Percentiles rank a stretch among this genome's conserved stretches.
phyloP scores from a whole-genome alignment of 441 rosid species.

The Iberis amara region DNA sequence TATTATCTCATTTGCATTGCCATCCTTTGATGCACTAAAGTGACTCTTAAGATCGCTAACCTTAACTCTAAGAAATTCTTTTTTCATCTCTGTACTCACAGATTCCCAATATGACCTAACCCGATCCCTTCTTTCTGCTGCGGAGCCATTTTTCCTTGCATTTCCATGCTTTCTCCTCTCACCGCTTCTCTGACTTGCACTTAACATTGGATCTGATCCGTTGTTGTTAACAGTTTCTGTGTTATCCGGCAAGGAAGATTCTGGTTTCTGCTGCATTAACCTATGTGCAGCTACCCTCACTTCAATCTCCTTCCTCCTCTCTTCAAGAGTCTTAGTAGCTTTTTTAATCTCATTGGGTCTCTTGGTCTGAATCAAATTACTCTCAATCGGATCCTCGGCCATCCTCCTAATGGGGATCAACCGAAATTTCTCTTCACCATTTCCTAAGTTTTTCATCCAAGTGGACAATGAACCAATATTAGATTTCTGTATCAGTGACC shows the following conservation, averaged over 20 bases:
- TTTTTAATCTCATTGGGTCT: conserved; percentile 91
- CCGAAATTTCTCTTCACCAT: conserved; percentile 72
- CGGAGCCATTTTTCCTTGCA: conserved; percentile 48
- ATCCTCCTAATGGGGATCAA: conserved; percentile 63
- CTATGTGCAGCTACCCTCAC: conserved; percentile 93
- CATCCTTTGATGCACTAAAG: conserved; percentile 57
- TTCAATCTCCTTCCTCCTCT: conserved; percentile 86
- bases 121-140: conserved; percentile 58
- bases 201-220: conserved; percentile 38
- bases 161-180: conserved; percentile 63
- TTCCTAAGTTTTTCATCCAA: conserved; percentile 77
- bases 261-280: conserved; percentile 75
- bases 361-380: conserved; percentile 56
- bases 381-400: conserved; percentile 81
- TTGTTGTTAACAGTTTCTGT: conserved; percentile 42
- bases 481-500: conserved; percentile 65
- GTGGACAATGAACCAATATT: conserved; percentile 62
- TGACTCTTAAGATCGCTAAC: conserved; percentile 55
- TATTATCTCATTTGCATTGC: conserved; percentile 46
- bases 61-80: conserved; percentile 52
- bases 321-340: conserved; percentile 85
- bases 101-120: conserved; percentile 68
- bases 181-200: conserved; percentile 47
- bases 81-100: conserved; percentile 50
- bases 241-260: conserved; percentile 32